Evolutionary conservation across 2,329 filamentous ascomycete species (phyloP).

Genomic region (Macroventuria anomochaeta): DNA sequence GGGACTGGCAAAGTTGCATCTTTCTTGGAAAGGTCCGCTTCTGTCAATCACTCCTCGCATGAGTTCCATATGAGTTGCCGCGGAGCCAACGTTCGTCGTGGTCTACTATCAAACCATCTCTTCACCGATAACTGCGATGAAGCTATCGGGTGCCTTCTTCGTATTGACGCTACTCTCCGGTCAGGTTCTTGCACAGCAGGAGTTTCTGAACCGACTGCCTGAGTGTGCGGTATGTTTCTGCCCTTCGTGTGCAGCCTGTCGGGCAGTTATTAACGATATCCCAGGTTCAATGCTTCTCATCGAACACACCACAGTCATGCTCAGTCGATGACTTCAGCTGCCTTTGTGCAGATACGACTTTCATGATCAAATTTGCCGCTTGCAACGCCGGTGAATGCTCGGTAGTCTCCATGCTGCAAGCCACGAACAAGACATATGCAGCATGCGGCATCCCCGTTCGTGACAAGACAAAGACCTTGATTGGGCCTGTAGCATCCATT

Average conservation of each 20-base stretch:
- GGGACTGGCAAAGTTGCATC: not conserved
- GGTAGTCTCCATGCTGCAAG: slow-evolving; percentile 33
- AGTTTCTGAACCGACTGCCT: slow-evolving; percentile 21
- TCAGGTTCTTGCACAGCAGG: slow-evolving; percentile 23
- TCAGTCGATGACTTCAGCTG: slow-evolving; percentile 33
- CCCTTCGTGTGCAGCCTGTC: not conserved
- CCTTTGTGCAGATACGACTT: slow-evolving; percentile 34
- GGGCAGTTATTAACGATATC: not conserved
- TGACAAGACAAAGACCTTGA: slow-evolving; percentile 26
- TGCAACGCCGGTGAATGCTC: slow-evolving; percentile 41
- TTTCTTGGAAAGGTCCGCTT: too few species aligned
- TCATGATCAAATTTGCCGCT: slow-evolving; percentile 27
- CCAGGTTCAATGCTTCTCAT: slow-evolving; percentile 27
- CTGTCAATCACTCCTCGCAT: not conserved
- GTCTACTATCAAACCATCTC: not conserved
- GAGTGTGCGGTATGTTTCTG: slow-evolving; percentile 18
- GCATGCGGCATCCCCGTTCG: slow-evolving; percentile 37
- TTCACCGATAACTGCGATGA: slow-evolving; percentile 16
- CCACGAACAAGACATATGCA: slow-evolving; percentile 35
- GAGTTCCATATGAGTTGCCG: not conserved
- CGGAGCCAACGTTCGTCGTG: not conserved
- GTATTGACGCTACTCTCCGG: not conserved
- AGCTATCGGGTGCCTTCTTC: slow-evolving; percentile 1
- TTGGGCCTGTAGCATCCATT: slow-evolving; percentile 31
- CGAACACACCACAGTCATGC: slow-evolving; percentile 20